phyloP scores from a whole-genome alignment of 495 filamentous ascomycete genomes.

The Oidiodendron maius region DNA sequence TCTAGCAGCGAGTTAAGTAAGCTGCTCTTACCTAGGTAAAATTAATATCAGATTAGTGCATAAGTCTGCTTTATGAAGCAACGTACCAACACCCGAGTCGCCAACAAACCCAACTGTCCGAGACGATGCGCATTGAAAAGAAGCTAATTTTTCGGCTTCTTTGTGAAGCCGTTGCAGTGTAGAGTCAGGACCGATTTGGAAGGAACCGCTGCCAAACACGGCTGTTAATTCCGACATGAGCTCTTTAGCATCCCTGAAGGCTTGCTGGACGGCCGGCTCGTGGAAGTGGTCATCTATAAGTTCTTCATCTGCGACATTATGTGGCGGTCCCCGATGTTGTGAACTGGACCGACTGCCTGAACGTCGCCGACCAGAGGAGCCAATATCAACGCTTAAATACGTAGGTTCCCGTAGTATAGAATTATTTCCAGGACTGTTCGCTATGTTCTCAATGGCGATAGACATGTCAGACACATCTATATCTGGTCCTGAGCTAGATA shows the following conservation, averaged over 20 bases:
- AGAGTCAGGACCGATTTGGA: slow-evolving; percentile 28
- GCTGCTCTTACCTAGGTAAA: slow-evolving; percentile 11
- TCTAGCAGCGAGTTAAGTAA: slow-evolving; percentile 12
- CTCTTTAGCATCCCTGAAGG: slow-evolving; percentile 22
- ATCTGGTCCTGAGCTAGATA: slow-evolving; percentile 4
- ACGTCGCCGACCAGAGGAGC: background rate
- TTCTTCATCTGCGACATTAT: slow-evolving; percentile 28
- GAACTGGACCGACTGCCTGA: slow-evolving; percentile 22
- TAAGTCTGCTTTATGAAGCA: background rate
- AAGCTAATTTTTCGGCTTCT: slow-evolving; percentile 22
- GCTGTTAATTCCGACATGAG: slow-evolving; percentile 22
- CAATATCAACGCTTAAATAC: background rate
- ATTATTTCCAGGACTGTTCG: background rate
- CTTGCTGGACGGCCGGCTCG: slow-evolving; percentile 26
- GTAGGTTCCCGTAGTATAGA: background rate
- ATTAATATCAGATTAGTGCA: background rate
- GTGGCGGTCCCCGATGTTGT: background rate
- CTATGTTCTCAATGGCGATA: slow-evolving; percentile 4
- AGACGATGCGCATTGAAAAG: slow-evolving; percentile 28
- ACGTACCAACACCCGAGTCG: slow-evolving; percentile 24
- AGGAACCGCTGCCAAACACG: slow-evolving; percentile 25
- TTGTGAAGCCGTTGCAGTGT: slow-evolving; percentile 26
- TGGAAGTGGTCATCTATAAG: slow-evolving; percentile 29
- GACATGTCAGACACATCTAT: slow-evolving; percentile 8
- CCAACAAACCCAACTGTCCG: slow-evolving; percentile 35